phyloP scores from a whole-genome alignment of 345 rosid genomes.

The Rubroshorea leprosula region DNA sequence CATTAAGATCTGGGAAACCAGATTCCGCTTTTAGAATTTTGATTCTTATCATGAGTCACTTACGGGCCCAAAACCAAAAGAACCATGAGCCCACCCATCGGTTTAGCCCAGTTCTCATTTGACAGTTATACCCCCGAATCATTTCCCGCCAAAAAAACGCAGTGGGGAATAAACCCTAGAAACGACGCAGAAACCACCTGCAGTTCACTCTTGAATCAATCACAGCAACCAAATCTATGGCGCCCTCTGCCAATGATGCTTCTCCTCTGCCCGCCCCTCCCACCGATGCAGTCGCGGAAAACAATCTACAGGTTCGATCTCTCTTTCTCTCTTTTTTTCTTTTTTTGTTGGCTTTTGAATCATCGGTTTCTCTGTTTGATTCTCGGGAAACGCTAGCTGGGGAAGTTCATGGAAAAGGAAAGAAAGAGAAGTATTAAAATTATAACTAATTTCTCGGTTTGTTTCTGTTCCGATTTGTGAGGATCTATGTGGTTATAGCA shows the following conservation, averaged over 20 bases:
- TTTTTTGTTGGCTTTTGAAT: background rate
- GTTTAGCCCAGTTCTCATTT: too few relatives aligned
- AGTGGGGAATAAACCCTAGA: slow-evolving; percentile 11
- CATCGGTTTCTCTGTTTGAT: background rate
- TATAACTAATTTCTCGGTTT: too few relatives aligned
- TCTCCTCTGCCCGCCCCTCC: slow-evolving; percentile 18
- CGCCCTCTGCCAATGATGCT: slow-evolving; percentile 26
- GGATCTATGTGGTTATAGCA: background rate
- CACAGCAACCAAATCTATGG: slow-evolving; percentile 24
- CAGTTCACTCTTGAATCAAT: background rate
- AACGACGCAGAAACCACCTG: background rate
- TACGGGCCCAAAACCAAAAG: too few relatives aligned
- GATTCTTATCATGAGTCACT: too few relatives aligned
- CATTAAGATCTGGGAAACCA: too few relatives aligned
- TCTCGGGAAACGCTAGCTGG: slow-evolving; percentile 4
- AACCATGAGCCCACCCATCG: too few relatives aligned
- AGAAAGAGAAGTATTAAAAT: too few relatives aligned
- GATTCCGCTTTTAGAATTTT: too few relatives aligned
- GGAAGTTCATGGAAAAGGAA: background rate
- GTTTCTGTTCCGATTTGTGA: background rate
- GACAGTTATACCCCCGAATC: slow-evolving; percentile 9
- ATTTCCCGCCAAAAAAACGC: slow-evolving; percentile 48
- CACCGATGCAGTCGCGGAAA: slow-evolving; percentile 29
- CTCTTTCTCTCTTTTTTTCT: background rate
- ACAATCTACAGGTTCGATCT: slow-evolving; percentile 42